These are phyloP conservation scores for Haplographium delicatum DNA, from an alignment of 495 filamentous ascomycete genomes.

Conservation along the genomic window DNA sequence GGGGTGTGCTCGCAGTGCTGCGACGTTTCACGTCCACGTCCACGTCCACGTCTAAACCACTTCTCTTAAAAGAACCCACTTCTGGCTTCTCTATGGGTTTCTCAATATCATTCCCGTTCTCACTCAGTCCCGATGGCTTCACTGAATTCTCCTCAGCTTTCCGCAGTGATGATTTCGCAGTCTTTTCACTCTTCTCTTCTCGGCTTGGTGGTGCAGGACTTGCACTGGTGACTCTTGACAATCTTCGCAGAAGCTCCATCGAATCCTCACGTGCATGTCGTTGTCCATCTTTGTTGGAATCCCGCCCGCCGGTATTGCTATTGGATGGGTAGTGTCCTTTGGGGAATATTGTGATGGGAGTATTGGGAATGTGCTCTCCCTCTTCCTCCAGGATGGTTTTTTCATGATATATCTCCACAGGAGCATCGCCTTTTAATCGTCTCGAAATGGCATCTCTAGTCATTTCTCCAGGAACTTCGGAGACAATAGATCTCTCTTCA, in stretches of 20 bases:
- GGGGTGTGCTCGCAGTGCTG: slow-evolving; percentile 29
- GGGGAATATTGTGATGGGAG: slow-evolving; percentile 49
- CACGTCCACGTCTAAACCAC: slow-evolving; percentile 1
- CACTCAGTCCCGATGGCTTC: neutral
- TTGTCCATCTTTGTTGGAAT: slow-evolving; percentile 9
- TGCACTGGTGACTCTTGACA: neutral
- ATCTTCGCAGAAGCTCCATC: slow-evolving; percentile 39
- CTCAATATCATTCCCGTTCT: neutral
- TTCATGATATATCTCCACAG: slow-evolving; percentile 21
- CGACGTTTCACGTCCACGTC: slow-evolving; percentile 14
- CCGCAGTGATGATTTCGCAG: neutral
- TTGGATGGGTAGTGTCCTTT: slow-evolving; percentile 15
- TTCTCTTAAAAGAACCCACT: neutral
- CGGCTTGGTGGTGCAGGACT: slow-evolving; percentile 20
- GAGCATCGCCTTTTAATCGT: slow-evolving; percentile 22
- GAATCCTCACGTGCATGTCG: slow-evolving; percentile 49
- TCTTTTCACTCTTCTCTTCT: neutral
- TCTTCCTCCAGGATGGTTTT: slow-evolving; percentile 27
- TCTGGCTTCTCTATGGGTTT: neutral
- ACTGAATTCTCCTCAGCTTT: neutral
- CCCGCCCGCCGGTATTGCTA: neutral
- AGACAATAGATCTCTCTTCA: slow-evolving; percentile 32
- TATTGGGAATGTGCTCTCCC: slow-evolving; percentile 42
- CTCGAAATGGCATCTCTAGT: slow-evolving; percentile 28
- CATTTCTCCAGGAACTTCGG: slow-evolving; percentile 28